Percentiles rank a stretch among this genome's conserved stretches.
Conservation (phyloP, 139 green algal genomes). For the Micromonas pusilla region DNA sequence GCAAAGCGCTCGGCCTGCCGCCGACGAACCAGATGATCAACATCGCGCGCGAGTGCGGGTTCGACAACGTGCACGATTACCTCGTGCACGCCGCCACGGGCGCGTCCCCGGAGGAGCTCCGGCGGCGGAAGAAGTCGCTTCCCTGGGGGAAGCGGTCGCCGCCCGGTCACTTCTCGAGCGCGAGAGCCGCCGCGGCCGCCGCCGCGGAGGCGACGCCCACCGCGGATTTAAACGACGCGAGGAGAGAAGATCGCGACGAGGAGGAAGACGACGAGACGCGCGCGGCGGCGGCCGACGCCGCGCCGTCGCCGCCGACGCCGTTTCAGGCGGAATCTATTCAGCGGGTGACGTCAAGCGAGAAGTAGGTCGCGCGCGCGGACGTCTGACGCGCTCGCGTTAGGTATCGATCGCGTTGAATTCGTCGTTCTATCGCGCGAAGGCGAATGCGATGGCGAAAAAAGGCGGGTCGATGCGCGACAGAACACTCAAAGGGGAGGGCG, state of each 20-base stretch:
- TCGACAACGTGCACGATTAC: constrained; percentile 75
- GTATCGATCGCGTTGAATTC: too few relatives aligned
- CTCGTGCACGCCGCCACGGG: constrained; percentile 60
- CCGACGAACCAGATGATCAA: constrained; percentile 59
- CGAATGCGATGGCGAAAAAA: too few relatives aligned
- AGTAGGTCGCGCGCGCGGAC: neutral
- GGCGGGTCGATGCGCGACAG: too few relatives aligned
- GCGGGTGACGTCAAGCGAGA: neutral
- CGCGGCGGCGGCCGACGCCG: neutral
- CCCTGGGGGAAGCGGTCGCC: constrained; percentile 48
- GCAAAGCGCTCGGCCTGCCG: constrained; percentile 58
- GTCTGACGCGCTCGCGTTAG: too few relatives aligned
- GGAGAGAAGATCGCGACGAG: neutral
- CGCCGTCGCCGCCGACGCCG: neutral
- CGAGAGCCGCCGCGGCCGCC: neutral
- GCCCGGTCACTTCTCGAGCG: too few relatives aligned
- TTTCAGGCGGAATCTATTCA: neutral
- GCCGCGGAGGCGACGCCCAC: neutral
- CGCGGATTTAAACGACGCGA: neutral
- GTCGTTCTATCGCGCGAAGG: too few relatives aligned
- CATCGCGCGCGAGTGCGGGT: constrained; percentile 49
- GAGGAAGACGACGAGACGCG: neutral
- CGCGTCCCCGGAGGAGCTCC: constrained; percentile 39
- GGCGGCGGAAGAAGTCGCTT: constrained; percentile 43
- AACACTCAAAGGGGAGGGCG: too few relatives aligned